Evolutionary conservation across 139 green algal species (phyloP).

Genomic region (Protoeuglena noctilucae): DNA sequence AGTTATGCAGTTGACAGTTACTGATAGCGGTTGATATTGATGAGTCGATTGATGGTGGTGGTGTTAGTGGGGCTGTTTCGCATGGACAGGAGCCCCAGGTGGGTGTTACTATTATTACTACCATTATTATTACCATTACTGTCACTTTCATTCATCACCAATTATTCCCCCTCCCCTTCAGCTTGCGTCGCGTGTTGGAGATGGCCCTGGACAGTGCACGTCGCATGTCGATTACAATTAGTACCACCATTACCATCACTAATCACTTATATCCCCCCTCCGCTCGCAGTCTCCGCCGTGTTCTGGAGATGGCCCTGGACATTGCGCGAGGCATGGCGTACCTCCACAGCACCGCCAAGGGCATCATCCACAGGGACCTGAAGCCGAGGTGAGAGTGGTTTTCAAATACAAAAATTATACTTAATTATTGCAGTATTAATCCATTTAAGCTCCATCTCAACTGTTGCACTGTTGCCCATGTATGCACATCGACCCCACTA

Average conservation of each 20-base stretch:
- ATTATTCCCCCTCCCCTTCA: conserved; percentile 18
- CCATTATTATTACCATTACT: not conserved
- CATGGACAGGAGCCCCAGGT: conserved; percentile 16
- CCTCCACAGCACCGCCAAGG: conserved; percentile 48
- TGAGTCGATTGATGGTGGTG: conserved; percentile 36
- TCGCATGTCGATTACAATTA: too few relatives aligned
- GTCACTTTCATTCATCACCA: too few relatives aligned
- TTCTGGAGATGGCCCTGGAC: conserved; percentile 68
- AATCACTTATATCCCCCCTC: too few relatives aligned
- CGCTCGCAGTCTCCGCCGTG: conserved; percentile 9
- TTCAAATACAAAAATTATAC: too few relatives aligned
- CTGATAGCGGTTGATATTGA: too few relatives aligned
- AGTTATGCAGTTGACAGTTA: not conserved
- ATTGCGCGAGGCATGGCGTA: conserved; percentile 69
- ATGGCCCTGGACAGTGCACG: too few relatives aligned
- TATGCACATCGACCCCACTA: not conserved
- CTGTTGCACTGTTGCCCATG: not conserved
- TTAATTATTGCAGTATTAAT: not conserved
- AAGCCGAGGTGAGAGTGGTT: too few relatives aligned
- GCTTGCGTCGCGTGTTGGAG: too few relatives aligned
- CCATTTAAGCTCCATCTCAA: not conserved
- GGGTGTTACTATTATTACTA: too few relatives aligned
- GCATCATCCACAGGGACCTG: conserved; percentile 32
- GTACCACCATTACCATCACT: too few relatives aligned
- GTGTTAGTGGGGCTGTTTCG: conserved; percentile 63